phyloP scores from a whole-genome alignment of 257 asterid genomes.

The Haberlea rhodopensis region DNA sequence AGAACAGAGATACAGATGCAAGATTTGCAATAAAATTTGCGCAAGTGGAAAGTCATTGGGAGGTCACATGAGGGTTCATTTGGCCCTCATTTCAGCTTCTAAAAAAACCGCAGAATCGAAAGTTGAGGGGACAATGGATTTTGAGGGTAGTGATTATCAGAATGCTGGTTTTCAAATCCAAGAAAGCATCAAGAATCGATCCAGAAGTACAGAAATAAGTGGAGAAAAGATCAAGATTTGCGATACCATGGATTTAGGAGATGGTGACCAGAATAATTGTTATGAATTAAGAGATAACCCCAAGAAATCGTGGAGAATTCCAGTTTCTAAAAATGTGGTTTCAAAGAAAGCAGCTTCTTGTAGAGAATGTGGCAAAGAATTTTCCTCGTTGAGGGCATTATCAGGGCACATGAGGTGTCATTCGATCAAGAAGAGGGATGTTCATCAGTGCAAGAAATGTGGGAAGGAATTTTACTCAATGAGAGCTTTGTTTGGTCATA shows the following conservation, averaged over 20 bases:
- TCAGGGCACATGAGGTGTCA: conserved; percentile 83
- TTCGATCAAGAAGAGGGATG: conserved; percentile 39
- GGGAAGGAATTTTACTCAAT: conserved; percentile 59
- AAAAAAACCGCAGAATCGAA: conserved; percentile 35
- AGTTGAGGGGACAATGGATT: conserved; percentile 29
- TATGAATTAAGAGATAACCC: conserved; percentile 67
- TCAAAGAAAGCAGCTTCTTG: conserved; percentile 33
- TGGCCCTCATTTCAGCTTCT: conserved; percentile 58
- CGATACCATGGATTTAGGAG: conserved; percentile 23
- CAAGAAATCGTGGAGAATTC: conserved; percentile 69
- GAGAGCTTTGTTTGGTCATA: conserved; percentile 84
- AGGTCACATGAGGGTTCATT: conserved; percentile 89
- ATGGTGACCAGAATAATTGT: conserved; percentile 41
- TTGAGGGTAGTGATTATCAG: conserved; percentile 27
- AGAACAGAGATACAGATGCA: conserved; percentile 57
- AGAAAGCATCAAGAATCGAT: conserved; percentile 24
- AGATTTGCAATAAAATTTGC: conserved; percentile 64
- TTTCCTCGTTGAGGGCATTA: conserved; percentile 68
- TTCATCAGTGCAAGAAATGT: conserved; percentile 59
- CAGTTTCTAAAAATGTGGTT: conserved; percentile 35
- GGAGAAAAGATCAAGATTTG: conserved; percentile 33
- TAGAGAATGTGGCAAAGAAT: conserved; percentile 60
- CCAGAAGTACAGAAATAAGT: conserved; percentile 22
- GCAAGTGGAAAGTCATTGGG: conserved; percentile 81
- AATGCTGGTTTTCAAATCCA: conserved; percentile 14